phyloP scores from a whole-genome alignment of 2,329 filamentous ascomycete species.

The Beauveria asiatica region DNA sequence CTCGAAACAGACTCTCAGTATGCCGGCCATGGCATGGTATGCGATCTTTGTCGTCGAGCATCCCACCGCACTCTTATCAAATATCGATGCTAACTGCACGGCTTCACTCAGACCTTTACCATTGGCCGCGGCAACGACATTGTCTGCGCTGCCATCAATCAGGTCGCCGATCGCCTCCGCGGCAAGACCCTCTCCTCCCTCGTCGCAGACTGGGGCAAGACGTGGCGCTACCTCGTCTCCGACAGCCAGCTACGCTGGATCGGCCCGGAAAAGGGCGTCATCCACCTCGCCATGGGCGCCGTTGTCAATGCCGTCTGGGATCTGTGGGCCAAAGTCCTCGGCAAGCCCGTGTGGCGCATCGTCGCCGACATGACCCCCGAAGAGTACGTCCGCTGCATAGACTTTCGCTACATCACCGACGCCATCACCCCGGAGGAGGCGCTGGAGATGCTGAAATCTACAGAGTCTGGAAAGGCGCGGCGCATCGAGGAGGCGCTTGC shows the following conservation, averaged over 20 bases:
- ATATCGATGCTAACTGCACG: not conserved
- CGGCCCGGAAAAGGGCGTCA: conserved; percentile 87
- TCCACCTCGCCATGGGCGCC: conserved; percentile 81
- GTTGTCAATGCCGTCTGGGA: conserved; percentile 92
- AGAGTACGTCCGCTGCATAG: conserved; percentile 79
- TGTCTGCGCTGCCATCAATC: conserved; percentile 74
- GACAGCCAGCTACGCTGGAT: conserved; percentile 92
- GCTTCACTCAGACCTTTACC: conserved; percentile 48
- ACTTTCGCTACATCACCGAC: conserved; percentile 92
- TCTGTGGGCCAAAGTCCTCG: conserved; percentile 81
- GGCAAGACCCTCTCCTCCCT: conserved; percentile 70
- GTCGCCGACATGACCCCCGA: conserved; percentile 85
- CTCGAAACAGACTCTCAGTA: conserved; percentile 67
- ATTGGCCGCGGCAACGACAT: conserved; percentile 89
- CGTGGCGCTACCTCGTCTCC: conserved; percentile 85
- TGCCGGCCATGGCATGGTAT: conserved; percentile 71
- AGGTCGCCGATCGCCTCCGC: conserved; percentile 67
- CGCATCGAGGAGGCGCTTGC: conserved; percentile 66
- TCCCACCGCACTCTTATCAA: conserved; percentile 1
- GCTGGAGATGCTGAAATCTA: conserved; percentile 57
- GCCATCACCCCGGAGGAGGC: conserved; percentile 84
- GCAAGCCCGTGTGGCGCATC: conserved; percentile 85
- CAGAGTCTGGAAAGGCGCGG: conserved; percentile 58
- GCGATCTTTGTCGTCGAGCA: not conserved
- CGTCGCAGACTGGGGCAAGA: conserved; percentile 73